Conservation (phyloP, 2,329 filamentous ascomycete species). For the Berkeleyomyces basicola region DNA sequence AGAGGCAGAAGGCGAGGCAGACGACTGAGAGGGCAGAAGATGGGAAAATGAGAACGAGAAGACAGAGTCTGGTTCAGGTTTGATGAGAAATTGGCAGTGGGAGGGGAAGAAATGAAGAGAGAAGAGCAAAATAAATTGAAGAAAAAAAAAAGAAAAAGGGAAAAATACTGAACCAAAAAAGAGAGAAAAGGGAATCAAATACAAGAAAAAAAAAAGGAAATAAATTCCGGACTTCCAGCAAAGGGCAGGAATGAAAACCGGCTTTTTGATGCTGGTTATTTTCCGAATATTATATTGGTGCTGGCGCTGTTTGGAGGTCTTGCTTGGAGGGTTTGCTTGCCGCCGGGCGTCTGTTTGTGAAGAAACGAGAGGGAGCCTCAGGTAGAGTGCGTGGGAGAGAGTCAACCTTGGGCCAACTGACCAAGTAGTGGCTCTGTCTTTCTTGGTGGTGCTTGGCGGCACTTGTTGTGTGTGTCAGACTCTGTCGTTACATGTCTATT, state of each 20-base stretch:
- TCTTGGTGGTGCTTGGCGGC: background rate
- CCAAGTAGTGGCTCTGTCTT: background rate
- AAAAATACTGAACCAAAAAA: background rate
- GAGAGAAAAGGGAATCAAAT: background rate
- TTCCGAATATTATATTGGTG: background rate
- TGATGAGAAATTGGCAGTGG: conserved; percentile 35
- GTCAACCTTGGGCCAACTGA: too few relatives aligned
- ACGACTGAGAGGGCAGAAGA: too few relatives aligned
- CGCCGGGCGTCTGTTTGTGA: too few relatives aligned
- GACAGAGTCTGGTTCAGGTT: background rate
- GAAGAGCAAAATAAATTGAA: conserved; percentile 32
- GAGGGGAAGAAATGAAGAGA: conserved; percentile 54
- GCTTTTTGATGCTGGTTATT: background rate
- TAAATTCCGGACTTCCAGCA: background rate
- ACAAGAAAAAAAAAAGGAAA: background rate
- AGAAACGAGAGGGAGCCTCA: too few relatives aligned
- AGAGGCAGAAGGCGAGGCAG: too few relatives aligned
- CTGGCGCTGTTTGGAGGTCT: background rate
- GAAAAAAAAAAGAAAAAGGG: background rate
- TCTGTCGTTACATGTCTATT: too few relatives aligned
- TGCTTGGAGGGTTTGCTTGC: too few relatives aligned
- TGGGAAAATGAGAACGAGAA: too few relatives aligned
- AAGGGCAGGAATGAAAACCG: background rate
- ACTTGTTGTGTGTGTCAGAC: too few relatives aligned
- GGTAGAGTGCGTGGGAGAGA: too few relatives aligned